phyloP scores from a whole-genome alignment of 2,329 filamentous ascomycete genomes.

The Chaetomiaceae sp. region DNA sequence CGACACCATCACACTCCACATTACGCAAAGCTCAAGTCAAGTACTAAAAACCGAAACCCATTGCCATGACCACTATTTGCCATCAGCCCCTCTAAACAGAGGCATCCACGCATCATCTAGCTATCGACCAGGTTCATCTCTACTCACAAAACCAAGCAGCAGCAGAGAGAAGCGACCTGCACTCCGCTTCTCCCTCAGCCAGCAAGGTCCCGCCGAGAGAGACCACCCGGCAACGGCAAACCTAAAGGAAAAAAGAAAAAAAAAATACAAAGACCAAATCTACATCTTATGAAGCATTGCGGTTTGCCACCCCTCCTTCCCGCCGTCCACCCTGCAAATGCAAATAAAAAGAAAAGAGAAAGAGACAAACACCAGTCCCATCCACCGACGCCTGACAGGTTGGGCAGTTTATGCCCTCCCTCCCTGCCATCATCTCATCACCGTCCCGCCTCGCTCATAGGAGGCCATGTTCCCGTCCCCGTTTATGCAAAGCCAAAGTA shows the following conservation, averaged over 20 bases:
- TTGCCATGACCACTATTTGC: constrained; percentile 3
- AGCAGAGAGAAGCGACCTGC: constrained; percentile 18
- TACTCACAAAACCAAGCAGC: background rate
- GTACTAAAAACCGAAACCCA: too few species aligned
- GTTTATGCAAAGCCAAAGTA: constrained; percentile 93
- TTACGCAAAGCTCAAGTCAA: too few species aligned
- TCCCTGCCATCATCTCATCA: constrained; percentile 8
- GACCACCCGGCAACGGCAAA: constrained; percentile 2
- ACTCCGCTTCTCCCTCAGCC: constrained; percentile 15
- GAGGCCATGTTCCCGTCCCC: background rate
- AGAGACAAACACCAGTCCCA: background rate
- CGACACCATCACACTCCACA: too few species aligned
- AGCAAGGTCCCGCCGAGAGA: background rate
- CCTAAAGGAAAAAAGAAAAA: background rate
- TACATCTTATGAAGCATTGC: constrained; percentile 1
- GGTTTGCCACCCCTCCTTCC: background rate
- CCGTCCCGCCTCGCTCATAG: background rate
- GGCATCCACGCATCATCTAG: constrained; percentile 1
- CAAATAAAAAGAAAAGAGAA: constrained; percentile 2
- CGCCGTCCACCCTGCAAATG: constrained; percentile 4
- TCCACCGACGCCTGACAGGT: constrained; percentile 9
- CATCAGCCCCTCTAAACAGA: background rate
- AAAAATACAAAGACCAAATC: background rate
- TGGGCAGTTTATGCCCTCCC: constrained; percentile 23
- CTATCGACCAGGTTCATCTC: background rate